Conservation (phyloP, 78 protist species). For the Blattamonas nauphoetae region DNA sequence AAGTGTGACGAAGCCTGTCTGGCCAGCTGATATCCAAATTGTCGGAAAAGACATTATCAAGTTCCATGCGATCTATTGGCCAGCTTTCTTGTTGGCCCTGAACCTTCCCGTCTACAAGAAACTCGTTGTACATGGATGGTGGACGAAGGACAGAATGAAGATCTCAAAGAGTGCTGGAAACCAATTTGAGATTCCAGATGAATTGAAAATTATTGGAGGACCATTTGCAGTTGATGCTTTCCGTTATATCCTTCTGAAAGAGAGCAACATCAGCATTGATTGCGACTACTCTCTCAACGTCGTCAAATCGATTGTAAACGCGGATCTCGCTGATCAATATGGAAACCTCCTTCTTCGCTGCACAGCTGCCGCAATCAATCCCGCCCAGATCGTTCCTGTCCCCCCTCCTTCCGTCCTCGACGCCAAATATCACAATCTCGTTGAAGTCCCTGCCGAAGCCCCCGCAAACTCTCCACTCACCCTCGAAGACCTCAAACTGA, state of each 20-base stretch:
- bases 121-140: slow-evolving; percentile 75
- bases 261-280: slow-evolving; percentile 42
- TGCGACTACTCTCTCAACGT: slow-evolving; percentile 20
- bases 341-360: slow-evolving; percentile 36
- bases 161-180: slow-evolving; percentile 64
- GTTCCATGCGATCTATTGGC: slow-evolving; percentile 90
- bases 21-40: slow-evolving; percentile 66
- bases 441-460: not conserved
- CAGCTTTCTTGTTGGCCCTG: slow-evolving; percentile 69
- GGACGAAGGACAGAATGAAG: slow-evolving; percentile 61
- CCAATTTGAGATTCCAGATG: slow-evolving; percentile 52
- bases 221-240: slow-evolving; percentile 34
- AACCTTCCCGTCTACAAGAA: slow-evolving; percentile 43
- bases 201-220: slow-evolving; percentile 38
- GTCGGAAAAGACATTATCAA: slow-evolving; percentile 87
- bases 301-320: not conserved
- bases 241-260: slow-evolving; percentile 31
- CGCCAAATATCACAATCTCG: not conserved
- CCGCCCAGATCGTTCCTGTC: not conserved
- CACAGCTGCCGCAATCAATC: not conserved
- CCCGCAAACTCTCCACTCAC: not conserved
- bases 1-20: not conserved
- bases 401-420: not conserved
- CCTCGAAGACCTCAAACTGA: not conserved
- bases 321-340: slow-evolving; percentile 21